Base-by-base conservation (phyloP, 1,284 basidiomycete species). In the Papiliotrema fonsecae region DNA sequence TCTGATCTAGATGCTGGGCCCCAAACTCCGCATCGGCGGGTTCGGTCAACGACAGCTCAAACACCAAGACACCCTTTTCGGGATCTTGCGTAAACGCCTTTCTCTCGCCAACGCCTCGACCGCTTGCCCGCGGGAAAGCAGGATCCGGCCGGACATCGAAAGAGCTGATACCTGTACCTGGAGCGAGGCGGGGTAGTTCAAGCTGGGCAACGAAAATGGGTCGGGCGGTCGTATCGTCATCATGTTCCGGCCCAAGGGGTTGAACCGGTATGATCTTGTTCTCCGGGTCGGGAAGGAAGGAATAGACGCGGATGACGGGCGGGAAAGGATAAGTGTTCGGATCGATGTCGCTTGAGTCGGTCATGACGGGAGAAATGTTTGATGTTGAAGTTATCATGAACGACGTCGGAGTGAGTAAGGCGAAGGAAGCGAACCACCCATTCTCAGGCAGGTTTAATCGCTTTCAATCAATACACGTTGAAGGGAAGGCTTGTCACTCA, bases 131-230 rank as follows among this genome's bases (percentile, higher is more conserved):
- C 3, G 67, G 64, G 53, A 65, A 71, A 13, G 70, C 56, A 3
- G 72, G 72, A 52, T 74, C 72, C 4, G 72, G 72, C 11, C 72
- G 58, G 28, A 72, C 64, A 27, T 67, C 63, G 40, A 74, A 69
- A 16, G 56, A 45, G 9, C 32, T 36, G 6, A 67, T 44, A 9
- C 49, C 45, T 6, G 52, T 57, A 1, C 51, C 51, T 11, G 49
- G 32, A 0, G 57, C 57, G n/a, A 71, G 56, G 1, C 24, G 32
- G 0, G 70, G 70, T 18, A 71, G 40, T 16, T 63, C 57, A 14
- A 73, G 50, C 25, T 60, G 56, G 25, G 59, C 54, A 3, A 70
- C 24, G 10, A 65, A 50, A 6, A 56, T 47, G 0, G 66, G 64
- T 32, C 63, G 52, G 19, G 61, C 60, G 0, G 67, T 65, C 4